Conservation (phyloP, 148 eudicot species). For the Chenopodium formosanum region DNA sequence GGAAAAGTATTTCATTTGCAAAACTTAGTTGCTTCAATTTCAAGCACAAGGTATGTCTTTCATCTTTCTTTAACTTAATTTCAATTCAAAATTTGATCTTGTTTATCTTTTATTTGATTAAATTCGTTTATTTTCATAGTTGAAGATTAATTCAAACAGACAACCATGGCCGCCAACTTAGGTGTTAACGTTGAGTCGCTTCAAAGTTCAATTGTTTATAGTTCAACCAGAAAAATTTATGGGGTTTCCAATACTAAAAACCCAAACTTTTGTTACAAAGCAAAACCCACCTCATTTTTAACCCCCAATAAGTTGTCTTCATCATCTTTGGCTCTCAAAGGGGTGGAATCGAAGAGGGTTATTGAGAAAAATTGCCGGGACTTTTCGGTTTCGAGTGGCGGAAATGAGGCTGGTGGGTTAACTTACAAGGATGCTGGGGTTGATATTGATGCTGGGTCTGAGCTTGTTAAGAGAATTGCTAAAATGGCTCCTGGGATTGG, state of each 20-base stretch:
- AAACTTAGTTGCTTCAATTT: background rate
- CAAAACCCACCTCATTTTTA: constrained; percentile 14
- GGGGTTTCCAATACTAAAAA: background rate
- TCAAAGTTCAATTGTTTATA: background rate
- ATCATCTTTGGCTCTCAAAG: constrained; percentile 9
- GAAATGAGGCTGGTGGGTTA: constrained; percentile 37
- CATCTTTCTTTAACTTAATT: background rate
- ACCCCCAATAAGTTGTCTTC: constrained; percentile 18
- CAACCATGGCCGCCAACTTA: constrained; percentile 8
- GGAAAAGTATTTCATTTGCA: no score
- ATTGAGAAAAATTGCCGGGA: constrained; percentile 12
- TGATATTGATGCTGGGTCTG: constrained; percentile 91
- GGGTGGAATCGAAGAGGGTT: constrained; percentile 17
- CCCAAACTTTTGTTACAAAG: background rate
- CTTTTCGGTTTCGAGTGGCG: constrained; percentile 24
- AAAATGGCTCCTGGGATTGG: constrained; percentile 94
- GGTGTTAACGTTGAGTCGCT: constrained; percentile 7
- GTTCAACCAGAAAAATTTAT: background rate
- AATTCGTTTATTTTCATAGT: background rate
- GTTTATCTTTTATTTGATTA: background rate
- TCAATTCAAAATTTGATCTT: background rate
- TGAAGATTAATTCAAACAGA: background rate
- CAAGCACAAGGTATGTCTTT: background rate
- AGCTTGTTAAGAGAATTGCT: constrained; percentile 80
- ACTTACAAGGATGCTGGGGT: constrained; percentile 91